Conservation (phyloP, 345 rosid species). For the Populus alba region DNA sequence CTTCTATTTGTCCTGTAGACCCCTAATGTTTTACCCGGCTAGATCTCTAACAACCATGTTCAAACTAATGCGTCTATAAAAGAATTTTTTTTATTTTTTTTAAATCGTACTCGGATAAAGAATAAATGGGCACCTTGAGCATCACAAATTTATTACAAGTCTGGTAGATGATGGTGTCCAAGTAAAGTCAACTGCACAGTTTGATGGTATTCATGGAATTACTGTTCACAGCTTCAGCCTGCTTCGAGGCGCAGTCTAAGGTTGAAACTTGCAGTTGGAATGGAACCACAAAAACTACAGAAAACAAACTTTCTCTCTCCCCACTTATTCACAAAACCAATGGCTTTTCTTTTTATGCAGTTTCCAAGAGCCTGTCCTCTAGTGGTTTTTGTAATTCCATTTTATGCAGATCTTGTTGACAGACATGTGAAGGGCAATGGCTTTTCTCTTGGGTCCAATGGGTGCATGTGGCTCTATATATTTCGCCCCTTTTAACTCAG, state of each 20-base stretch:
- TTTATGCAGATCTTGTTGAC: conserved; percentile 43
- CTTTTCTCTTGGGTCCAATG: conserved; percentile 35
- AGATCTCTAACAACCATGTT: too few species aligned
- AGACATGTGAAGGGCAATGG: conserved; percentile 57
- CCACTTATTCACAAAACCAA: conserved; percentile 33
- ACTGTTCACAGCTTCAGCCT: conserved; percentile 5
- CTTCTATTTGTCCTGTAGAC: too few species aligned
- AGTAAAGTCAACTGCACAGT: background rate
- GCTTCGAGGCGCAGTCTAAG: conserved; percentile 28
- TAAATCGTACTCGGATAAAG: too few species aligned
- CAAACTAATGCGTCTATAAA: too few species aligned
- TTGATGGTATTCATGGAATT: conserved; percentile 8
- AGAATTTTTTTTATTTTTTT: too few species aligned
- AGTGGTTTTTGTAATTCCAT: conserved; percentile 39
- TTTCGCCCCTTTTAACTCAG: conserved; percentile 12
- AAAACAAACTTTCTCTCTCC: conserved; percentile 23
- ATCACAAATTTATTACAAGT: background rate
- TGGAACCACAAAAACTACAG: conserved; percentile 8
- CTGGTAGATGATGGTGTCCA: background rate
- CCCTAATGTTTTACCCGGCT: too few species aligned
- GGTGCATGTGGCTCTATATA: conserved; percentile 53
- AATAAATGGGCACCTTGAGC: background rate
- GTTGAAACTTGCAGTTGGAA: conserved; percentile 37
- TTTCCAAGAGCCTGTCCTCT: conserved; percentile 46
- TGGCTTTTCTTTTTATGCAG: conserved; percentile 13